Conservation (phyloP, 2,329 filamentous ascomycete genomes). For the Zasmidium cellare region DNA sequence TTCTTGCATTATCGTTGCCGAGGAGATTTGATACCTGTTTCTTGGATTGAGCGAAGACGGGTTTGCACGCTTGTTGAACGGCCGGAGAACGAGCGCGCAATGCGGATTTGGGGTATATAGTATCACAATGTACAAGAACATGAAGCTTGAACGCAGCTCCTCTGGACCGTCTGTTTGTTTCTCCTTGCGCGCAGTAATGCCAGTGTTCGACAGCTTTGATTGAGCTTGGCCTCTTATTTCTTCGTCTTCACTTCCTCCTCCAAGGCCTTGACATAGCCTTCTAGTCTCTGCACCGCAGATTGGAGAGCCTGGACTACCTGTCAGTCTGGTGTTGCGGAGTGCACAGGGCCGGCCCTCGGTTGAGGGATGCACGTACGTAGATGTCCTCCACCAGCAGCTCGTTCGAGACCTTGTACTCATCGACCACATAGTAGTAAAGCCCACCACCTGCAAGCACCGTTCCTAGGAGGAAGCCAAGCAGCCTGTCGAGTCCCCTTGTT, state of each 20-base stretch:
- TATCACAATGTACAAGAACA: slow-evolving; percentile 29
- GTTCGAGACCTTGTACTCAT: slow-evolving; percentile 92
- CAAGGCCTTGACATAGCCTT: slow-evolving; percentile 76
- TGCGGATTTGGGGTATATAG: slow-evolving; percentile 25
- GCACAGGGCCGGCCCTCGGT: neutral
- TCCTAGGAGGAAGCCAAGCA: slow-evolving; percentile 90
- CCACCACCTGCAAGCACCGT: slow-evolving; percentile 74
- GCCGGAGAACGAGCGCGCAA: slow-evolving; percentile 3
- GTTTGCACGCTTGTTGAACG: slow-evolving; percentile 2
- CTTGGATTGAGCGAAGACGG: slow-evolving; percentile 6
- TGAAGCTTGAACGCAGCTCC: neutral
- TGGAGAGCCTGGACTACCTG: slow-evolving; percentile 69
- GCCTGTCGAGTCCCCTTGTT: slow-evolving; percentile 50
- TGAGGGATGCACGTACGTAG: slow-evolving; percentile 65
- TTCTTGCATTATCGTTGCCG: neutral
- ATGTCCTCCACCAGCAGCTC: slow-evolving; percentile 94
- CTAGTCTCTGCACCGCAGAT: slow-evolving; percentile 80
- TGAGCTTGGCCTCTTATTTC: slow-evolving; percentile 50
- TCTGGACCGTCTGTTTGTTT: neutral
- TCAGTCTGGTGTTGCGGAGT: neutral
- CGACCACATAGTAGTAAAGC: slow-evolving; percentile 89
- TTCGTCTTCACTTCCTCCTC: slow-evolving; percentile 73
- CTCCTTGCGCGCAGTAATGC: too few relatives aligned
- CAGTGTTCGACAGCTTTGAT: neutral
- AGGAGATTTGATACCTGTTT: slow-evolving; percentile 1